Evolutionary conservation across 345 rosid genomes (phyloP).

Genomic region (Salix dunnii): DNA sequence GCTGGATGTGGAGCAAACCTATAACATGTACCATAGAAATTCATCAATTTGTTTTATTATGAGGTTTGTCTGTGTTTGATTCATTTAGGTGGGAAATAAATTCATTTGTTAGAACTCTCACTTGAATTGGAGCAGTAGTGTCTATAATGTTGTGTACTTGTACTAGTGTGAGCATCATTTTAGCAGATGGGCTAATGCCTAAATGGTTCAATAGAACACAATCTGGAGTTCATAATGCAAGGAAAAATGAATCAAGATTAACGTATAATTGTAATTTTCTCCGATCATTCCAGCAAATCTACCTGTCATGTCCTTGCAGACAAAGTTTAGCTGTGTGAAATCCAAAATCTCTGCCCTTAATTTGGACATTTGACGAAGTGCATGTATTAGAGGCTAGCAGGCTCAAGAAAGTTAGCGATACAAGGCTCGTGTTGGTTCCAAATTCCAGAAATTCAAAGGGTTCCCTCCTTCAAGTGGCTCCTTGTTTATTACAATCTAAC

Average conservation of each 20-base stretch:
- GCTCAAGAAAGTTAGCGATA: neutral
- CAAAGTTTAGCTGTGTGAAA: neutral
- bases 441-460: neutral
- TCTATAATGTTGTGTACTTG: too few species aligned
- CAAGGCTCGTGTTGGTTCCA: neutral
- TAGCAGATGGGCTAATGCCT: too few species aligned
- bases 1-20: constrained; percentile 39
- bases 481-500: neutral
- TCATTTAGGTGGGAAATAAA: neutral
- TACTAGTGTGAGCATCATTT: too few species aligned
- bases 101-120: neutral
- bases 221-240: too few species aligned
- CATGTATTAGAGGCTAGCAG: neutral
- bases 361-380: neutral
- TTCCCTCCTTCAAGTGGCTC: neutral
- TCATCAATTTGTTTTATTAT: neutral
- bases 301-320: neutral
- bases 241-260: neutral
- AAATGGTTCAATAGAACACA: too few species aligned
- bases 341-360: neutral
- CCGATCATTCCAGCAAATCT: neutral
- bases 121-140: too few species aligned
- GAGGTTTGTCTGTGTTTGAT: neutral
- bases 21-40: neutral
- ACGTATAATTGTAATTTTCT: neutral